Evolutionary conservation across 352 stramenopile species (phyloP), one percentile per base, ranked within the genome.

Genomic region (Phytophthora foliorum): DNA sequence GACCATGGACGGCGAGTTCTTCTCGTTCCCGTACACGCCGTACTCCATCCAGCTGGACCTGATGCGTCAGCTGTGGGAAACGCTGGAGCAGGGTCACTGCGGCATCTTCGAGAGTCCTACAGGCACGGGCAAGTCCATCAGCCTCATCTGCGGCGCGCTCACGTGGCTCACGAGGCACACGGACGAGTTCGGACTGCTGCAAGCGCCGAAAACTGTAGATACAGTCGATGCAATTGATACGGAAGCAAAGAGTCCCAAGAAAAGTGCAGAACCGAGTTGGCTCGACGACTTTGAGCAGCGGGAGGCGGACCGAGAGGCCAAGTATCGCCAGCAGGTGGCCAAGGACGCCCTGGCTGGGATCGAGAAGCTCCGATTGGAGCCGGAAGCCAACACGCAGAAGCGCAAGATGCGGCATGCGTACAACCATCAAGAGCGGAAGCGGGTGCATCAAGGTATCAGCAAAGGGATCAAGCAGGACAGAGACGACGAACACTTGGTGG

Each of bases 51-150:
- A 98, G 54, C 41, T 96, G 42, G 72, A 93, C 19, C 80, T 98
- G 27, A 98, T 98, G 92, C 77, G 75, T 19, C 84, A 94, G 69
- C 75, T 98, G 9, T 97, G 84, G 57, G 65, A 78, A 3, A 95
- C 88, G 17, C 81, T 98, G n/a, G 86, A 96, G 44, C 53, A 62
- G 3, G 65, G 88, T 3, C 90, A 97, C 27, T 79, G 97, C 38
- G 93, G 91, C 54, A 97, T 98, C 66, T 97, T 97, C 42, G 93
- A 98, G 73, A 97, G 91, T 55, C 93, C 93, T 11, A 98, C 93
- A 2, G 93, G 93, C 24, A 98, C 93, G 25, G 93, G 93, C 53
- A 98, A 98, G 63, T 97, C 91, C 13, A 90, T 98, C 54, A 97
- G 89, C 63, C 78, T 98, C 16, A 97, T 98, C 57, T 97, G 92